Percentiles rank a stretch among this genome's conserved stretches.
Conservation (phyloP, 169 alveolate genomes). For the Plasmodium vinckei region DNA sequence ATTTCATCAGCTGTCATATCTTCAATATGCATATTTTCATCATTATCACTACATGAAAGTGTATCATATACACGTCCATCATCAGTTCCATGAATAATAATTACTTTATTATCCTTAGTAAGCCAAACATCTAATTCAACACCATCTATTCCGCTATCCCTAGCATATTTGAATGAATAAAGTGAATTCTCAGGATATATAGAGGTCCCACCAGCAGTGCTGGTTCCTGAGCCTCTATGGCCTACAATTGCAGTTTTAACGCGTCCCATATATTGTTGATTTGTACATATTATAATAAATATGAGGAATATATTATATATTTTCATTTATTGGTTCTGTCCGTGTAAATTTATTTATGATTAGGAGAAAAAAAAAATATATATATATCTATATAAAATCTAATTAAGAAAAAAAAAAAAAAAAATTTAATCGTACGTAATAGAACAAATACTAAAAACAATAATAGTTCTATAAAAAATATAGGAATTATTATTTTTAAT, state of each 20-base stretch:
- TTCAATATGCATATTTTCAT: slow-evolving; percentile 23
- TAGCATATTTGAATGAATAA: slow-evolving; percentile 77
- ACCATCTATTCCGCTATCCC: slow-evolving; percentile 78
- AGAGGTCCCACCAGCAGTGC: slow-evolving; percentile 79
- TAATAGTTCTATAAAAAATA: no score
- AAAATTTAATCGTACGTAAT: no score
- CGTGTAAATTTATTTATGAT: no score
- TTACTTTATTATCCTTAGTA: slow-evolving; percentile 77
- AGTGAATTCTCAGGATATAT: slow-evolving; percentile 82
- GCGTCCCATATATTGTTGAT: neutral
- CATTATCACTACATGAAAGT: neutral
- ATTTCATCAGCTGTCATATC: slow-evolving; percentile 59
- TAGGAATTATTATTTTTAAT: no score
- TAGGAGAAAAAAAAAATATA: no score
- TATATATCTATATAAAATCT: no score
- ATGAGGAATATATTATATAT: neutral
- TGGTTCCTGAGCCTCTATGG: slow-evolving; percentile 86
- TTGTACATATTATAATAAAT: neutral
- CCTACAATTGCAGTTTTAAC: slow-evolving; percentile 76
- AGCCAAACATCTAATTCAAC: slow-evolving; percentile 84
- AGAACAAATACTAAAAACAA: no score
- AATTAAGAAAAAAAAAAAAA: no score
- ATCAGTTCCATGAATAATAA: slow-evolving; percentile 82
- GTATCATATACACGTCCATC: slow-evolving; percentile 52
- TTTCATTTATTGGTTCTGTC: neutral